phyloP scores from a whole-genome alignment of 1,284 basidiomycete species.

The Ceratobasidium sp. region DNA sequence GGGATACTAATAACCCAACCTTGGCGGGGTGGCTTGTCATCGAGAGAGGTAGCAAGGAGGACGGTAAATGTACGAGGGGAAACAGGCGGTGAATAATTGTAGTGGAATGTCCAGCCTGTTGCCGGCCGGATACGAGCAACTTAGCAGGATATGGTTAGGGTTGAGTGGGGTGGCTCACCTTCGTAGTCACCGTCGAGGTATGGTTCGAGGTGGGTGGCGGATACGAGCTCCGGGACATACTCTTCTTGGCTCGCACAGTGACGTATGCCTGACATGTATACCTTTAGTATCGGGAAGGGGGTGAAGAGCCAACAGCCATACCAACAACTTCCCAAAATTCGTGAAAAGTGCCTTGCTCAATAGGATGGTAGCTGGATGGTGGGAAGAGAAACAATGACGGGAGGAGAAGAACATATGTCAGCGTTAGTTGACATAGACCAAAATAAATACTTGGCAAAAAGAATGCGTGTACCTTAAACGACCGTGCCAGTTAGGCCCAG shows the following conservation, averaged over 20 bases:
- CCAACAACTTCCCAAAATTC: conserved; percentile 39
- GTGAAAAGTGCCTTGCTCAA: conserved; percentile 32
- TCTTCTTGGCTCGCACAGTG: conserved; percentile 32
- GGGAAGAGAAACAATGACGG: background rate
- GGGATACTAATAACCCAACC: conserved; percentile 71
- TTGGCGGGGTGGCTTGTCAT: conserved; percentile 54
- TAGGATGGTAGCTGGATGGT: conserved; percentile 9
- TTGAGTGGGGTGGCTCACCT: background rate
- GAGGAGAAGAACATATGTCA: background rate
- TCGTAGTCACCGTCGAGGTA: conserved; percentile 29
- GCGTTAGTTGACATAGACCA: background rate
- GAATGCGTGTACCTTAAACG: conserved; percentile 16
- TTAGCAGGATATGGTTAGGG: background rate
- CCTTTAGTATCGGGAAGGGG: background rate
- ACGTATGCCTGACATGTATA: conserved; percentile 3
- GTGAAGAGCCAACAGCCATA: background rate
- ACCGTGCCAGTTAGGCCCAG: conserved; percentile 31
- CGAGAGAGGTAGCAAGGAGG: conserved; percentile 67
- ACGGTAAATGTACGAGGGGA: conserved; percentile 80
- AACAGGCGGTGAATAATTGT: conserved; percentile 73
- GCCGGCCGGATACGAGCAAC: no score
- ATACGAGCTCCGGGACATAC: conserved; percentile 29
- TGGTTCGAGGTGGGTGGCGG: conserved; percentile 35
- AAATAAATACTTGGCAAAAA: background rate
- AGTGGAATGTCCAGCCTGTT: conserved; percentile 74